phyloP scores from a whole-genome alignment of 345 rosid species.

The Salix koriyanagi region DNA sequence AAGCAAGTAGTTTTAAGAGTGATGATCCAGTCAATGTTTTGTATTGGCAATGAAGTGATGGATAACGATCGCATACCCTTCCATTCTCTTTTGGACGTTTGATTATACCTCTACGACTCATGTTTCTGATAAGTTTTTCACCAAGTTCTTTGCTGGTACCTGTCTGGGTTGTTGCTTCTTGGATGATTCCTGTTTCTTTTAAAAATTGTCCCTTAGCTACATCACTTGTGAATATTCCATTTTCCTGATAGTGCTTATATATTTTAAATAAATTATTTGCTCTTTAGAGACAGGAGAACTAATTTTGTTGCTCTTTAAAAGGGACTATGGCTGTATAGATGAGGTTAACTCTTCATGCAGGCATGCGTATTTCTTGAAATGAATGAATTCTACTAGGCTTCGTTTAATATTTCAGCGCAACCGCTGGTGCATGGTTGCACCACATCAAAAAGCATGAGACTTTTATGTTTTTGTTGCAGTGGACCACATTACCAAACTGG shows the following conservation, averaged over 20 bases:
- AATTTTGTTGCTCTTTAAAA: neutral
- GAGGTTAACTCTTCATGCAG: neutral
- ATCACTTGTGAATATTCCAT: no score
- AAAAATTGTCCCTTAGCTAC: no score
- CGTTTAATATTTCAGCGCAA: no score
- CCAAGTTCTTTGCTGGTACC: neutral
- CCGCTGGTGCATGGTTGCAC: no score
- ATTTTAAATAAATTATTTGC: neutral
- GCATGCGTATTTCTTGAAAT: neutral
- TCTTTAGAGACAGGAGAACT: neutral
- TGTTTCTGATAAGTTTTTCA: neutral
- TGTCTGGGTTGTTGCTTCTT: neutral
- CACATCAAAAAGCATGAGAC: no score
- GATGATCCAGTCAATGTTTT: neutral
- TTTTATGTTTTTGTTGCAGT: no score
- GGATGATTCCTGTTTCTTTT: neutral
- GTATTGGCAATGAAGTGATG: neutral
- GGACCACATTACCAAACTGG: no score
- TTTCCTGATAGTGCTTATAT: no score
- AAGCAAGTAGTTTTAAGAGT: neutral
- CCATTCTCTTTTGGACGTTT: neutral
- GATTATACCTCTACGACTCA: neutral
- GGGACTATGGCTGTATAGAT: neutral
- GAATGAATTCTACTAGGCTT: neutral
- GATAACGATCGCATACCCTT: neutral